These are phyloP conservation scores for Pseudocohnilembus persalinus DNA, from an alignment of 169 alveolate genomes.

Conservation along the genomic window DNA sequence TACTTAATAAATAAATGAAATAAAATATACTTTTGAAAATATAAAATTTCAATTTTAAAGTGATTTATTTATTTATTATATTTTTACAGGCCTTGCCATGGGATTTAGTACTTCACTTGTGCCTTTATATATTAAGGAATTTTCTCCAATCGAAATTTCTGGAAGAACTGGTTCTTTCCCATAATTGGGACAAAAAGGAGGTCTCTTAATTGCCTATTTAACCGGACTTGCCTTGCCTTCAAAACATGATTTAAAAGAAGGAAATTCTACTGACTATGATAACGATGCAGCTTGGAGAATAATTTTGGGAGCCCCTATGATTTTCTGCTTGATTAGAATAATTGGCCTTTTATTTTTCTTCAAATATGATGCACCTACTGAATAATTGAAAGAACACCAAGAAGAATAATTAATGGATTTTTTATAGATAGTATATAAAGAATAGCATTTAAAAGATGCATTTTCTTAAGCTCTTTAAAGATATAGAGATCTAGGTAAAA, in stretches of 20 bases:
- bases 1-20: too few relatives aligned
- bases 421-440: not conserved
- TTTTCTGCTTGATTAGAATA: not conserved
- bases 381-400: not conserved
- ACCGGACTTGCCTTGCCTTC: not conserved
- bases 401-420: slow-evolving; percentile 6
- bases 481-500: not conserved
- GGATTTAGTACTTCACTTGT: slow-evolving; percentile 13
- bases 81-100: not conserved
- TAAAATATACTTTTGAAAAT: too few relatives aligned
- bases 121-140: slow-evolving; percentile 20
- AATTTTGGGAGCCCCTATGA: slow-evolving; percentile 5
- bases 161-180: slow-evolving; percentile 13
- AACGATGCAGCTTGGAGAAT: slow-evolving; percentile 15
- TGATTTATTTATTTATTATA: too few relatives aligned
- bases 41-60: too few relatives aligned
- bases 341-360: not conserved
- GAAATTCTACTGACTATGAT: not conserved
- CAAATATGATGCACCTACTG: slow-evolving; percentile 18
- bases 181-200: not conserved
- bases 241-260: not conserved
- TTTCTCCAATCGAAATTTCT: slow-evolving; percentile 26
- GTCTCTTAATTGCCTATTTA: slow-evolving; percentile 11
- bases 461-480: not conserved
- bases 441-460: not conserved